Evolutionary conservation across 2,329 filamentous ascomycete species (phyloP).

Genomic region (Epichloe scottii): DNA sequence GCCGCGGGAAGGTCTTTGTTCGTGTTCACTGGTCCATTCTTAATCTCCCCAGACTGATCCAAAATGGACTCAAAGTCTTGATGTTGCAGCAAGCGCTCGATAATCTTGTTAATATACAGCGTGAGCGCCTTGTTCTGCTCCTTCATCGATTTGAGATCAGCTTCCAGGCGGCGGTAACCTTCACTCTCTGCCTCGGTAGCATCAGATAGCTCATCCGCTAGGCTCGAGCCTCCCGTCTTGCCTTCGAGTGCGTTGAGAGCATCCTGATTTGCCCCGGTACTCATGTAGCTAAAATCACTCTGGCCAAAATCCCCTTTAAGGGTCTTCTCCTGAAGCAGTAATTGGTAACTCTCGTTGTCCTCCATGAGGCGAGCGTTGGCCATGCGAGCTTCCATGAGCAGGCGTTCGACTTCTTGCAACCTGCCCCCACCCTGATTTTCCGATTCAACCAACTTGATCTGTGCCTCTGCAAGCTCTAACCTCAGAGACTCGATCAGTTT

Average conservation of each 20-base stretch:
- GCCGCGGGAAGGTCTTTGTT: constrained; percentile 81
- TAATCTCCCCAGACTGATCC: constrained; percentile 57
- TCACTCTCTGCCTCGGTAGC: constrained; percentile 48
- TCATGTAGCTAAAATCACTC: constrained; percentile 64
- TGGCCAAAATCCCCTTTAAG: constrained; percentile 86
- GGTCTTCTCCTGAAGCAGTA: constrained; percentile 87
- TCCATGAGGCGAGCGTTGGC: constrained; percentile 94
- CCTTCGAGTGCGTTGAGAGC: constrained; percentile 53
- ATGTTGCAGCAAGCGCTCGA: constrained; percentile 85
- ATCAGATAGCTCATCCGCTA: constrained; percentile 82
- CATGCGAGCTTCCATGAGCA: constrained; percentile 85
- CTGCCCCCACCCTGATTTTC: constrained; percentile 86
- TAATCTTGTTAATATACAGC: constrained; percentile 98
- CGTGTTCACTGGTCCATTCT: constrained; percentile 30
- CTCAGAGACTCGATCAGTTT: constrained; percentile 87
- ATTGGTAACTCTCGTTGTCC: constrained; percentile 96
- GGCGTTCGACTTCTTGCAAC: constrained; percentile 78
- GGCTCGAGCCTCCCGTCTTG: constrained; percentile 37
- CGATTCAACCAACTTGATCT: constrained; percentile 89
- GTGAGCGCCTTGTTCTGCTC: constrained; percentile 96
- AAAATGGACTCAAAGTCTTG: constrained; percentile 92
- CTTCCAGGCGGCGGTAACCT: constrained; percentile 56
- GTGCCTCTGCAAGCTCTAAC: constrained; percentile 83
- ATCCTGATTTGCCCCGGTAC: constrained; percentile 46
- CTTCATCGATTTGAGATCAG: constrained; percentile 66